Conservation (phyloP, 2,329 filamentous ascomycete species). For the Pestalotiopsis sp. region DNA sequence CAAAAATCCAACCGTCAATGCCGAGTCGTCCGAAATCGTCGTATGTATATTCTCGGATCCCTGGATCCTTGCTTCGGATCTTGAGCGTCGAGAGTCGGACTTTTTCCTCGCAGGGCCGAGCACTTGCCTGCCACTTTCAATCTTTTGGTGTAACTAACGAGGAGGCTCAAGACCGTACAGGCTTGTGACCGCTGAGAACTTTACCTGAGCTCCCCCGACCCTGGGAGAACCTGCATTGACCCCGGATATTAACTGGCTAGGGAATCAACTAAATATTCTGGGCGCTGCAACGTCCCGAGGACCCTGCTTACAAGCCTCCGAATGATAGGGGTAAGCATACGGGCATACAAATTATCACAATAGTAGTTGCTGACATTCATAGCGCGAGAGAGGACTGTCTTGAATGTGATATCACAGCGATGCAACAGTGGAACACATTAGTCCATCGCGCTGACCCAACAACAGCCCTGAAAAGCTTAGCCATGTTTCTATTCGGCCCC, state of each 20-base stretch:
- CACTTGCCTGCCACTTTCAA: no score
- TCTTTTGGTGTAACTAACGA: no score
- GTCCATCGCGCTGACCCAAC: neutral
- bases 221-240: neutral
- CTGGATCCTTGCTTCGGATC: no score
- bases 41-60: no score
- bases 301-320: neutral
- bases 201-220: neutral
- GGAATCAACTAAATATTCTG: neutral
- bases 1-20: no score
- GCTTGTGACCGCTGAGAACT: neutral
- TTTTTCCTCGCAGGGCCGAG: neutral
- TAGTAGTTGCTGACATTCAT: neutral
- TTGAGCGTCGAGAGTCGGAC: neutral
- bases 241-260: neutral
- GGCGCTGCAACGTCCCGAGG: conserved; percentile 6
- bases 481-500: neutral
- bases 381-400: neutral
- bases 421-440: neutral
- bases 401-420: neutral
- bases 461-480: neutral
- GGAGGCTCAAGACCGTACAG: neutral
- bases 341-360: neutral
- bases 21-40: no score
- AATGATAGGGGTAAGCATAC: neutral